Evolutionary conservation across 148 eudicot genomes (phyloP), one percentile per base, ranked within the genome.

Genomic region (Polygonum maritimum): DNA sequence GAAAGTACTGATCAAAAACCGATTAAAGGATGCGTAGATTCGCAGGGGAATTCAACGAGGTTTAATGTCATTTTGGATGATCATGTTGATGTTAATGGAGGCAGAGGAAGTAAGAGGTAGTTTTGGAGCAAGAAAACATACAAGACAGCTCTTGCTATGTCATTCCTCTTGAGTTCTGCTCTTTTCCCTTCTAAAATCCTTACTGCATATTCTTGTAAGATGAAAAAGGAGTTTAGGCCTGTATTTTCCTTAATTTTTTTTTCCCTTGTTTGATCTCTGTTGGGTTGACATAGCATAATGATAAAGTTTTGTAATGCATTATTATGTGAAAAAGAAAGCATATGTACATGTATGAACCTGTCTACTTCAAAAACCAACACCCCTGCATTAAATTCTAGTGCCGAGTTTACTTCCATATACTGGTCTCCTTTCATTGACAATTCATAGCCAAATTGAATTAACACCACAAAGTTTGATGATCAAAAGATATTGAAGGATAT

Each of bases 251-350:
- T 54, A 3, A 7, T 54, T 13, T 0, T 5, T 54, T 55, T 55
- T 55, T 55, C 19, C 33, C 10, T 15, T 65, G 71, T 67, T 67
- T 67, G 71, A 35, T 67, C 71, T 67, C 3, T 36, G 11, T 9
- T 44, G 71, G 71, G 45, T 14, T 67, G 71, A 33, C 44, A 67
- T 67, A 60, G 14, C 44, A 67, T 67, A 15, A 10, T 67, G 40
- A 36, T 35, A 36, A 67, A 35, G 71, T 67, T 67, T 67, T 67
- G 71, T 67, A 67, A 67, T 67, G 71, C 71, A 67, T 67, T 67
- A 3, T 35, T 67, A 67, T 38, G 71, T 67, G 71, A 5, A 67
- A 16, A 67, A 54, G 19, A 54, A 57, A 19, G 18, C 41, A 67
- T 14, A 13, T 67, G 71, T 67, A 67, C 71, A 67, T 67, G 41